Evolutionary conservation across 805 yeast genomes (phyloP).

Genomic region (Sungouiella blattae): DNA sequence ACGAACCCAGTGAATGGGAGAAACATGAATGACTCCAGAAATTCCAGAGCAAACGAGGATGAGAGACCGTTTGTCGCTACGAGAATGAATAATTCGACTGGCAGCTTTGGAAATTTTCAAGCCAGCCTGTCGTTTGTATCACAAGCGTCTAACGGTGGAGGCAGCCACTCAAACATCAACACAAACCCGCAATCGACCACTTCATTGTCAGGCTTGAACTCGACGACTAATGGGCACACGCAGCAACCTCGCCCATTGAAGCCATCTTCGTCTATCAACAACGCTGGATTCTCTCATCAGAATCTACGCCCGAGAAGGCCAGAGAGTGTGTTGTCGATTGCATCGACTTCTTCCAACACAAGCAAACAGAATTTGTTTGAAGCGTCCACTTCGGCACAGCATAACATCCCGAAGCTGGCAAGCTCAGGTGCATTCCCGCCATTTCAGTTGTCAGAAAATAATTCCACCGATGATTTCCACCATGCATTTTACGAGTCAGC

Average conservation of each 20-base stretch:
- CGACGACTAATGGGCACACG: background rate
- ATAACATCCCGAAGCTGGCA: conserved; percentile 10
- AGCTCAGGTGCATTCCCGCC: conserved; percentile 18
- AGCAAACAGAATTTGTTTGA: conserved; percentile 14
- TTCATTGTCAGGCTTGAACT: no score
- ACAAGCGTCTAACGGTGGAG: background rate
- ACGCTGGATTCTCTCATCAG: no score
- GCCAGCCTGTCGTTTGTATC: background rate
- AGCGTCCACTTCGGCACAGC: conserved; percentile 4
- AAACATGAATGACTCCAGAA: no score
- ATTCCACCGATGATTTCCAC: conserved; percentile 15
- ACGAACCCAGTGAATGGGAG: no score
- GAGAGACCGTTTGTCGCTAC: no score
- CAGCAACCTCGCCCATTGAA: conserved; percentile 11
- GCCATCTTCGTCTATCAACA: conserved; percentile 5
- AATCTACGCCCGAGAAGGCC: conserved; percentile 38
- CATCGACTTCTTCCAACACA: conserved; percentile 34
- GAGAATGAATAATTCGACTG: background rate
- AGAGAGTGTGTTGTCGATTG: conserved; percentile 37
- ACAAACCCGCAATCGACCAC: no score
- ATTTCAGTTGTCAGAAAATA: conserved; percentile 11
- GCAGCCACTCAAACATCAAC: no score
- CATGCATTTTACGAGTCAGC: conserved; percentile 6
- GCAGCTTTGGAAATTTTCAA: background rate
- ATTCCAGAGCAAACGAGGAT: no score